Percentiles rank a stretch among this genome's conserved stretches.
Evolutionary conservation across 371 early-diverging fungal species (phyloP).

Genomic region (Amoeboaphelidium occidentale): DNA sequence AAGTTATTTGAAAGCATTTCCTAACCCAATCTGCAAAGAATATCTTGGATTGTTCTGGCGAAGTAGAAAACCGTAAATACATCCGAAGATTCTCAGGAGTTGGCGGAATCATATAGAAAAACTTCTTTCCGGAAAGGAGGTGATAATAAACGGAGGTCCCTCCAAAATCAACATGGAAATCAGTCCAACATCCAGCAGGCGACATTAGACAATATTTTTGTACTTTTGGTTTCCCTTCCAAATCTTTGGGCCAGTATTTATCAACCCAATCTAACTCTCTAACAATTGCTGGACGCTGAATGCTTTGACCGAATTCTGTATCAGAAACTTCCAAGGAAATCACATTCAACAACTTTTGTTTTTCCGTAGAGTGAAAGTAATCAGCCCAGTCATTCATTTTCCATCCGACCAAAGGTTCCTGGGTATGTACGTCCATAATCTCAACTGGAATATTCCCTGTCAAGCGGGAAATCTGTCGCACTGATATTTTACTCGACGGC

Average conservation of each 20-base stretch:
- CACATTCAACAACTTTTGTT: conserved; percentile 51
- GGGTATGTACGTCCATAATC: conserved; percentile 62
- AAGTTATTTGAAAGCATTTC: conserved; percentile 32
- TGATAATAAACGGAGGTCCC: conserved; percentile 65
- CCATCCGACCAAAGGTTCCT: conserved; percentile 45
- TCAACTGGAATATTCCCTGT: conserved; percentile 40
- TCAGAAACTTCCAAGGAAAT: conserved; percentile 63
- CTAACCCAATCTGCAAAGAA: conserved; percentile 56
- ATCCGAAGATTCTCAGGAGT: conserved; percentile 48
- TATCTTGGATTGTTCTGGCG: conserved; percentile 44
- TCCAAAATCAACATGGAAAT: conserved; percentile 78
- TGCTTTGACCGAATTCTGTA: conserved; percentile 30
- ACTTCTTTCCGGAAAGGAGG: conserved; percentile 49
- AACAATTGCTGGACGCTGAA: conserved; percentile 47
- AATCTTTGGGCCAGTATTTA: conserved; percentile 44
- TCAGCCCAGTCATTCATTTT: conserved; percentile 53
- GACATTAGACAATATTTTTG: conserved; percentile 77
- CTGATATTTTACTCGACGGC: conserved; percentile 33
- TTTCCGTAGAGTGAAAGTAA: conserved; percentile 27
- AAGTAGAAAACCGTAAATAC: conserved; percentile 63
- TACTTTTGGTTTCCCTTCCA: conserved; percentile 39
- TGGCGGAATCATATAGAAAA: conserved; percentile 66
- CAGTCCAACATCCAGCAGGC: conserved; percentile 60
- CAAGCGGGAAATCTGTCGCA: conserved; percentile 33
- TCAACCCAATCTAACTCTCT: conserved; percentile 68